Conservation (phyloP, 495 filamentous ascomycete species). For the Platismatia glauca region DNA sequence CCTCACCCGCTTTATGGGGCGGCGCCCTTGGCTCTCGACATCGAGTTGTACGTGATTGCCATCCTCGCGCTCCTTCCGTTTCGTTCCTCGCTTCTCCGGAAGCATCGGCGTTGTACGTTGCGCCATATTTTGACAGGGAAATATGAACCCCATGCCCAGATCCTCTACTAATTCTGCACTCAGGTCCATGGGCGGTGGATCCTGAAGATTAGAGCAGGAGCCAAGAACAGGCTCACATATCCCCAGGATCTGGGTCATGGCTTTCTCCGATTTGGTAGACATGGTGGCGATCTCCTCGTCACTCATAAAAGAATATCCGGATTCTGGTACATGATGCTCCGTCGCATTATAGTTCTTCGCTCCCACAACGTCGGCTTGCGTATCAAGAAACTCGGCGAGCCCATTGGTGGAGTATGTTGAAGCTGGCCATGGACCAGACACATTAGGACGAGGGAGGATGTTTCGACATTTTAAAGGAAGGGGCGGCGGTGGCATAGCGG, state of each 20-base stretch:
- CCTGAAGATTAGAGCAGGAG: background rate
- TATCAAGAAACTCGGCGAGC: background rate
- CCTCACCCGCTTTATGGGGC: background rate
- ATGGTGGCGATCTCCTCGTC: background rate
- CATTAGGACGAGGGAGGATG: background rate
- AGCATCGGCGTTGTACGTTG: background rate
- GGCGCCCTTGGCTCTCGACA: background rate
- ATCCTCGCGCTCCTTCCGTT: background rate
- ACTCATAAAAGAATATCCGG: background rate
- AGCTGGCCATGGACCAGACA: background rate
- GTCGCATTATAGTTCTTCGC: background rate
- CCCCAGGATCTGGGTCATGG: background rate
- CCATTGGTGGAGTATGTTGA: background rate
- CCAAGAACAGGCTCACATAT: background rate
- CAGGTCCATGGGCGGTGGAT: background rate
- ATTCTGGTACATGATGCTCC: background rate
- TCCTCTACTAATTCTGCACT: background rate
- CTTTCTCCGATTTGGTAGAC: background rate
- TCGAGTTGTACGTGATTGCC: background rate
- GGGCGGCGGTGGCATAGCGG: background rate
- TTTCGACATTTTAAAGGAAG: background rate
- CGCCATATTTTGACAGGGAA: background rate
- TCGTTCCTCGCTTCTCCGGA: background rate
- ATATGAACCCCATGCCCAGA: background rate
- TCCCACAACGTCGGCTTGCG: background rate